Evolutionary conservation across 1,139 yeast species (phyloP), one percentile per base, ranked within the genome.

Genomic region (Pichia sp.): DNA sequence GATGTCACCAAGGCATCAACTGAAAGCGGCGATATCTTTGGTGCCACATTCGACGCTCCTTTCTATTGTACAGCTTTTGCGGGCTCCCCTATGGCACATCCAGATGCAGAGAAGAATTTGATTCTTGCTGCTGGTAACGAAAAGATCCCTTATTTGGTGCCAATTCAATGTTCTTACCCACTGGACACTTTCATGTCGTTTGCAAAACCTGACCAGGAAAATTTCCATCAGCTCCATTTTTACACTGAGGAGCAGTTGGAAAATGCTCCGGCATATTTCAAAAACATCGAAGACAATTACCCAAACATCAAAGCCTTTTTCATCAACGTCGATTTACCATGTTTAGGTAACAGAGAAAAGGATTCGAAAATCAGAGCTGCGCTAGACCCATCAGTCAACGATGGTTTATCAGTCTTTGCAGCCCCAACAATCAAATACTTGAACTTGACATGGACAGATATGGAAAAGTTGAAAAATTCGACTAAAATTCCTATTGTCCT

Each of bases 31-130:
- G 64, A 68, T 3, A 70, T 80, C 62, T 70, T 79, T 50, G 84
- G 83, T 16, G 57, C 66, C 32, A 64, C 68, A 38, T 71, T 74
- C 29, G 66, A 70, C 16, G 72, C 78, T 3, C 90, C 90, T 7
- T 76, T 84, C 59, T 86, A 85, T 56, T 74, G 83, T 52, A 81
- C 87, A 11, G 88, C 90, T 0, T 78, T 85, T 41, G 89, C 88
- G 0, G 79, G 83, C 62, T 86, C 87, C 47, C 76, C 74, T 56
- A 74, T 82, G 70, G 89, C 88, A 1, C 81, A 80, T 61, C 78
- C 79, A 0, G 85, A 82, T 45, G 90, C 87, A 0, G 90, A 85
- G 64, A 71, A 72, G 49, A 79, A 75, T 8, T 67, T 80, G 54
- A 71, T 82, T 0, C 66, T 76, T 53, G 73, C 75, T 1, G 77